Base-by-base conservation (phyloP, 345 rosid genomes). In the Citrus sp. region DNA sequence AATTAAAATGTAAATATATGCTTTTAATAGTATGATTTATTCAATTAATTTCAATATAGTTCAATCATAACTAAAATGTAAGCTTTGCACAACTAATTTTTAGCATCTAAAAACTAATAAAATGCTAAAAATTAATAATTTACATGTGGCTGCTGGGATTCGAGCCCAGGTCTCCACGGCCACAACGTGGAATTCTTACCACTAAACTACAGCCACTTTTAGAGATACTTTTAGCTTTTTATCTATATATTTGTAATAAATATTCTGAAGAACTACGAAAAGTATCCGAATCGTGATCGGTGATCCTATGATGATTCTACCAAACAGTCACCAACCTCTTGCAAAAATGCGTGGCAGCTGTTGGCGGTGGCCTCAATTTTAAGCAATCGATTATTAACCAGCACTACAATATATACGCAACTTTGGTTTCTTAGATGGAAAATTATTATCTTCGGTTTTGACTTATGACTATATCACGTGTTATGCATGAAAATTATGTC, bases 111-210 rank as follows among this genome's bases (percentile, higher is more conserved):
- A 40, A 40, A 9, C 12, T 9, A 40, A 40, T 40, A 40, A 40
- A 49, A 49, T 49, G 19, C 55, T 12, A 49, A 49, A 49, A 49
- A 3, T 1, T 49, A 14, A 14, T 0, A 9, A 40, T 4, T 14
- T 4, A 4, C 0, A 9, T 90, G 92, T 88, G 93, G 93, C 94
- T 92, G 91, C 88, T 93, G 90, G 94, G 93, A 93, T 89, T 93
- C 92, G 91, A 93, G 93, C 91, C 93, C 88, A 88, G 92, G 89
- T 90, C 97, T 89, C 90, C 89, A 94, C 92, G 92, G 93, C 92
- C 94, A 92, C 93, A 90, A 90, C 91, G 88, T 89, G 88, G 85
- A 86, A 87, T 88, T 91, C 92, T 91, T 64, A 91, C 96, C 94
- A 90, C 98, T 90, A 91, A 91, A 86, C 94, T 92, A 87, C 93